Evolutionary conservation across 257 asterid species (phyloP).

Genomic region (Eustoma russellianum): DNA sequence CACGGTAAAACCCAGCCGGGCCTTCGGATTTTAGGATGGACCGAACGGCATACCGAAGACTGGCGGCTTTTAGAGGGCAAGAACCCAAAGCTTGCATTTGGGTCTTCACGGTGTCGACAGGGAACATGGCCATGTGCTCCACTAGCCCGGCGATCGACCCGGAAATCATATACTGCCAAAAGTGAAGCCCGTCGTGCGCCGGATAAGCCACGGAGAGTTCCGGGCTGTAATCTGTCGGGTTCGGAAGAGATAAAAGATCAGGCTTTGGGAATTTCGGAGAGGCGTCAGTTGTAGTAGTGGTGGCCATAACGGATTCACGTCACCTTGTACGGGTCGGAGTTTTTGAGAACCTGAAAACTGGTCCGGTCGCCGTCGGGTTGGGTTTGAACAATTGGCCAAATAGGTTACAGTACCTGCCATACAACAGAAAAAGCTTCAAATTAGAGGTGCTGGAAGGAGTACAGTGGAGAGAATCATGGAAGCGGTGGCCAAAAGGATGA

Average conservation of each 20-base stretch:
- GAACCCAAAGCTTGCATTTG: slow-evolving; percentile 92
- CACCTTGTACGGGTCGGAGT: not conserved
- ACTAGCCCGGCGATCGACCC: slow-evolving; percentile 90
- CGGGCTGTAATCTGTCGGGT: slow-evolving; percentile 42
- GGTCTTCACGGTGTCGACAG: slow-evolving; percentile 84
- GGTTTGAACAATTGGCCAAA: not conserved
- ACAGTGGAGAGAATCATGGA: slow-evolving; percentile 1
- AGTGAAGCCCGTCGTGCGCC: slow-evolving; percentile 79
- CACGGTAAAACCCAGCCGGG: slow-evolving; percentile 63
- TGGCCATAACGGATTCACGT: slow-evolving; percentile 39
- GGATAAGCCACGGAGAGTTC: slow-evolving; percentile 23
- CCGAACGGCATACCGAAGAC: slow-evolving; percentile 47
- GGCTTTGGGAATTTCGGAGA: slow-evolving; percentile 59
- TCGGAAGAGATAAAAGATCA: slow-evolving; percentile 47
- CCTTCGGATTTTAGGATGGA: slow-evolving; percentile 72
- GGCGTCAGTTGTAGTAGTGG: slow-evolving; percentile 26
- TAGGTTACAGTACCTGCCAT: slow-evolving; percentile 4
- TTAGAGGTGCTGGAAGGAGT: not conserved
- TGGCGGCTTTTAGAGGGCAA: slow-evolving; percentile 66
- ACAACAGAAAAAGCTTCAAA: not conserved
- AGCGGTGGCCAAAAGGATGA: not conserved
- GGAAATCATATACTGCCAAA: slow-evolving; percentile 88
- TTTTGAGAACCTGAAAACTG: not conserved
- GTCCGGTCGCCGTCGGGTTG: not conserved
- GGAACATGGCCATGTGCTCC: slow-evolving; percentile 98